A percentile compares a stretch with the other conserved stretches of the same genome.
Conservation (phyloP, 2,329 filamentous ascomycete species). For the Phaeosphaeriaceae sp. region DNA sequence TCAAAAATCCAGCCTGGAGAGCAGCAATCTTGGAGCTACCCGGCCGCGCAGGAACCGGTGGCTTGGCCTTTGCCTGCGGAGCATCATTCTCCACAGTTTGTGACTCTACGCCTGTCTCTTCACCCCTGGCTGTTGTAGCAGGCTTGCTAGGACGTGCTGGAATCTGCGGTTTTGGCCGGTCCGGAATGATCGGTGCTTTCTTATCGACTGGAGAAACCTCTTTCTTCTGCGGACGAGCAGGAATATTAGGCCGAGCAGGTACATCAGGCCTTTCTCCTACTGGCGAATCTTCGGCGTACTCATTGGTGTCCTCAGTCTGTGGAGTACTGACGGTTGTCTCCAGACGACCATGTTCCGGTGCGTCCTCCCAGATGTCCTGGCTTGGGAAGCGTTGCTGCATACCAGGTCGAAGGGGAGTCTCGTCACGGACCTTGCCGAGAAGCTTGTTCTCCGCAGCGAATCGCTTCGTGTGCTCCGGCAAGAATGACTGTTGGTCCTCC, state of each 20-base stretch:
- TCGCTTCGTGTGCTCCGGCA: slow-evolving; percentile 54
- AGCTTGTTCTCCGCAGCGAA: slow-evolving; percentile 66
- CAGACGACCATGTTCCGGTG: slow-evolving; percentile 80
- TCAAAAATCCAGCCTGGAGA: slow-evolving; percentile 90
- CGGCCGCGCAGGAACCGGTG: slow-evolving; percentile 79
- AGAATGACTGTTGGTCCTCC: slow-evolving; percentile 51
- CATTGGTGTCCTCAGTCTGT: slow-evolving; percentile 57
- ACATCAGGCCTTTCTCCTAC: slow-evolving; percentile 37
- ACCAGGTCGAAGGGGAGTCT: slow-evolving; percentile 56
- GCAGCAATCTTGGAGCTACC: slow-evolving; percentile 87
- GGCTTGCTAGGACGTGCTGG: slow-evolving; percentile 65
- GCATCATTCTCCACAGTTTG: slow-evolving; percentile 43
- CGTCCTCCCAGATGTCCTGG: slow-evolving; percentile 93
- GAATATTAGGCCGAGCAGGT: slow-evolving; percentile 38
- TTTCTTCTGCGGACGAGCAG: slow-evolving; percentile 44
- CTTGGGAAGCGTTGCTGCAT: slow-evolving; percentile 82
- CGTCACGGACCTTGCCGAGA: slow-evolving; percentile 60
- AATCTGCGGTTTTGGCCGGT: slow-evolving; percentile 69
- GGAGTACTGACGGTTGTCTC: slow-evolving; percentile 73
- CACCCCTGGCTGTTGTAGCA: slow-evolving; percentile 28
- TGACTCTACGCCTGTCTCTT: slow-evolving; percentile 39
- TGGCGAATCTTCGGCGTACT: slow-evolving; percentile 45
- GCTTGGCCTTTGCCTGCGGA: slow-evolving; percentile 73
- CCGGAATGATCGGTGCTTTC: slow-evolving; percentile 60
- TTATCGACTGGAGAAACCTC: slow-evolving; percentile 59